These are phyloP conservation scores for Kodamaea plutei DNA, from an alignment of 1,139 yeast species.

Conservation along the genomic window DNA sequence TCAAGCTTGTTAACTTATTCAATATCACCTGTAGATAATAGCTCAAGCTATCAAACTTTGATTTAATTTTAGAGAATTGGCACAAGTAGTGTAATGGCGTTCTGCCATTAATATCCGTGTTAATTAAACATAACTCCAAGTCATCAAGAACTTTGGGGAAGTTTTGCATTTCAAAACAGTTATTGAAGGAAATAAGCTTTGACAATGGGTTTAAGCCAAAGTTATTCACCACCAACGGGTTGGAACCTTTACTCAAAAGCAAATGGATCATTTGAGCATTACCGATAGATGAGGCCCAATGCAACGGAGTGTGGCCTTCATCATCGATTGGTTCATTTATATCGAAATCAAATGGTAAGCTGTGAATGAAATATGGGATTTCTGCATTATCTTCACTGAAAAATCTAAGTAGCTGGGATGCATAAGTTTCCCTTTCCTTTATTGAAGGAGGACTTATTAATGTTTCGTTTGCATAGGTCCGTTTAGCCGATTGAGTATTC, in stretches of 20 bases:
- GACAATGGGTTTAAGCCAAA: constrained; percentile 84
- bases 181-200: constrained; percentile 79
- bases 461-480: constrained; percentile 10
- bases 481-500: constrained; percentile 4
- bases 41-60: constrained; percentile 43
- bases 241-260: constrained; percentile 69
- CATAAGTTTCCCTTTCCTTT: constrained; percentile 38
- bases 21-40: constrained; percentile 37
- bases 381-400: constrained; percentile 69
- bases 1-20: constrained; percentile 34
- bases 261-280: constrained; percentile 67
- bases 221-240: constrained; percentile 67
- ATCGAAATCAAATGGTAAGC: constrained; percentile 77
- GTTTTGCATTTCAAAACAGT: constrained; percentile 75
- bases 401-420: constrained; percentile 54
- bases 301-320: constrained; percentile 93
- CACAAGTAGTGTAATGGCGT: constrained; percentile 72
- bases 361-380: constrained; percentile 69
- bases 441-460: constrained; percentile 6
- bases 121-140: constrained; percentile 64
- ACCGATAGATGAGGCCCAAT: constrained; percentile 97
- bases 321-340: constrained; percentile 87
- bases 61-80: constrained; percentile 51
- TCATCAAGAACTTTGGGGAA: constrained; percentile 69
- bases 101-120: constrained; percentile 69